phyloP scores from a whole-genome alignment of 23 red algal genomes.

The Cyanidiococcus yangmingshanensis region DNA sequence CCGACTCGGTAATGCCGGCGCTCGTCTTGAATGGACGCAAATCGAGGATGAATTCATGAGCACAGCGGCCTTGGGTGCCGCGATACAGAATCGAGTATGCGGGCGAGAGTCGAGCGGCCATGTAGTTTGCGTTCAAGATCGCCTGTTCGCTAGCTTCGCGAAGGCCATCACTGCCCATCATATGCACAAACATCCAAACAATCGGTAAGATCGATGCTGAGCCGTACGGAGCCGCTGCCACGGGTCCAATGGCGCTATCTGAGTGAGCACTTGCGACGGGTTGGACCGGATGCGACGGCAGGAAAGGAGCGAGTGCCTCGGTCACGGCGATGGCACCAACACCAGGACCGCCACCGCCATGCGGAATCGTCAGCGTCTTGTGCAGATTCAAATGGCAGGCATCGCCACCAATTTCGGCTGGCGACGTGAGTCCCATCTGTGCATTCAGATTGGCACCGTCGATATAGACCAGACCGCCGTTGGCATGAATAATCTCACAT shows the following conservation, averaged over 20 bases:
- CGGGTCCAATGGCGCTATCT: slow-evolving; percentile 38
- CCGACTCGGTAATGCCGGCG: slow-evolving; percentile 77
- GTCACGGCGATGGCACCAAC: slow-evolving; percentile 98
- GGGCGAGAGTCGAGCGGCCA: slow-evolving; percentile 64
- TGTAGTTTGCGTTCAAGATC: slow-evolving; percentile 99
- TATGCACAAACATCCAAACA: slow-evolving; percentile 97
- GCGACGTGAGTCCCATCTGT: slow-evolving; percentile 80
- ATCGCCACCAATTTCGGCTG: slow-evolving; percentile 94
- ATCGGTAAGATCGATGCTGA: slow-evolving; percentile 95
- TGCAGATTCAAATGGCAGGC: slow-evolving; percentile 99
- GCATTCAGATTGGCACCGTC: slow-evolving; percentile 99
- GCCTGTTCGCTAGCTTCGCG: slow-evolving; percentile 80
- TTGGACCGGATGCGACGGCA: slow-evolving; percentile 80
- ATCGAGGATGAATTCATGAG: slow-evolving; percentile 99
- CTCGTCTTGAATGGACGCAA: slow-evolving; percentile 87
- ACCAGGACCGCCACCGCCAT: slow-evolving; percentile 93
- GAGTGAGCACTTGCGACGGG: slow-evolving; percentile 39
- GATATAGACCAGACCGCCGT: slow-evolving; percentile 99
- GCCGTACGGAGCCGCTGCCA: slow-evolving; percentile 86
- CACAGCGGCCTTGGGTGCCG: slow-evolving; percentile 66
- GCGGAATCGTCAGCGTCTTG: slow-evolving; percentile 99
- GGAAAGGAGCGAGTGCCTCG: slow-evolving; percentile 88
- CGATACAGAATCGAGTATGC: slow-evolving; percentile 65
- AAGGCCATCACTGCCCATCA: slow-evolving; percentile 94
- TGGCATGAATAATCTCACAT: slow-evolving; percentile 68